These are phyloP conservation scores for Silene conica DNA, from an alignment of 148 eudicot species.

Conservation along the genomic window DNA sequence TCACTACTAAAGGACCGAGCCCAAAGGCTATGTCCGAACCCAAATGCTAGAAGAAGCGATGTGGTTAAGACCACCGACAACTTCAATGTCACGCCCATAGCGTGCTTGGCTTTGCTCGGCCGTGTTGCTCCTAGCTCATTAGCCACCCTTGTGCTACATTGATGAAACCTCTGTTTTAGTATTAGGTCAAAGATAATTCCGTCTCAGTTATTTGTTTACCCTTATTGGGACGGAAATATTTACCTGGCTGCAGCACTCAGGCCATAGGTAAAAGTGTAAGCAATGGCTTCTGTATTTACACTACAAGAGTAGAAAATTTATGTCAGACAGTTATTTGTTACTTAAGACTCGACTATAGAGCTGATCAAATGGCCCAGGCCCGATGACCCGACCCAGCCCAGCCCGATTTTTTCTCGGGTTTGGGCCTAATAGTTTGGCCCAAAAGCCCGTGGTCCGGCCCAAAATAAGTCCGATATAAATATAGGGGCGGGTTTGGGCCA, in stretches of 20 bases:
- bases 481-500: no score
- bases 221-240: neutral
- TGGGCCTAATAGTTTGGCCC: no score
- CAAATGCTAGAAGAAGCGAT: constrained; percentile 41
- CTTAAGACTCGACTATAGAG: no score
- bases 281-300: constrained; percentile 71
- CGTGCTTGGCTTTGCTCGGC: constrained; percentile 51
- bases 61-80: constrained; percentile 52
- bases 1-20: constrained; percentile 59
- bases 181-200: neutral
- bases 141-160: constrained; percentile 80
- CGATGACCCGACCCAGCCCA: no score
- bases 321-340: no score
- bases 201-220: no score
- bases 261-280: constrained; percentile 73
- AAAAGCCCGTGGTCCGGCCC: no score
- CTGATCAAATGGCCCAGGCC: no score
- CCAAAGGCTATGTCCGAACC: constrained; percentile 64
- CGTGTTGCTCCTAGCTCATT: constrained; percentile 84
- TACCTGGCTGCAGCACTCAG: constrained; percentile 86
- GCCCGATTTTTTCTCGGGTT: no score
- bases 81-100: constrained; percentile 63
- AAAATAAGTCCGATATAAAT: no score
- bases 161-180: neutral
- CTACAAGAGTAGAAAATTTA: constrained; percentile 29